Evolutionary conservation across 176 grass and related monocot genomes (phyloP).

Genomic region (Secale cereale): DNA sequence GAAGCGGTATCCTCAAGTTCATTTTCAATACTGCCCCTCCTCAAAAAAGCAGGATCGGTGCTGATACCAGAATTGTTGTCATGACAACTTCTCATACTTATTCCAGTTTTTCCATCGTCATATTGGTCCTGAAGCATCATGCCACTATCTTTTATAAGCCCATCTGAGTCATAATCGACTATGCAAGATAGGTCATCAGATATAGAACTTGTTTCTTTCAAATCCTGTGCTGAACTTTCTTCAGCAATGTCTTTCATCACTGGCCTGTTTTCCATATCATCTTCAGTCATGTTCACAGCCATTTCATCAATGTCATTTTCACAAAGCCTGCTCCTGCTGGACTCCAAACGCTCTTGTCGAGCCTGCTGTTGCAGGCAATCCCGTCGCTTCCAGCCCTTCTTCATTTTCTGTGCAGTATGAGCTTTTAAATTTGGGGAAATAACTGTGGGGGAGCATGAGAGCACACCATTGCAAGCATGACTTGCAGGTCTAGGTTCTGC

Average conservation of each 20-base stretch:
- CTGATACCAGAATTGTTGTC: constrained; percentile 50
- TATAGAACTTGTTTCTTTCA: constrained; percentile 48
- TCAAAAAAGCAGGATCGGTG: constrained; percentile 28
- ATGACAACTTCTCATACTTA: constrained; percentile 24
- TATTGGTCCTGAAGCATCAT: constrained; percentile 52
- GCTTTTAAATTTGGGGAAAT: constrained; percentile 48
- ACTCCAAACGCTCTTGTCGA: constrained; percentile 82
- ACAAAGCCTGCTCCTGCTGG: constrained; percentile 62
- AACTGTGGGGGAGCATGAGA: constrained; percentile 31
- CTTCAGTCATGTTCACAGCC: constrained; percentile 81
- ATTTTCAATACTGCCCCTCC: constrained; percentile 44
- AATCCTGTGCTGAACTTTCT: constrained; percentile 35
- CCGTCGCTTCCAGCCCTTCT: constrained; percentile 75
- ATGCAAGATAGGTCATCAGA: constrained; percentile 49
- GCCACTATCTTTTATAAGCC: constrained; percentile 45
- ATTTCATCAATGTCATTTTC: constrained; percentile 69
- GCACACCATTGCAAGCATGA: constrained; percentile 19
- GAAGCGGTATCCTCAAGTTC: constrained; percentile 58
- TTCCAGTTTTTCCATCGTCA: constrained; percentile 33
- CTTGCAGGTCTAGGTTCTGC: constrained; percentile 18
- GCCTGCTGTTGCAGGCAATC: constrained; percentile 72
- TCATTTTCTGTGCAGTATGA: constrained; percentile 54
- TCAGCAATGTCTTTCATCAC: constrained; percentile 33
- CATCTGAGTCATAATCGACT: constrained; percentile 41
- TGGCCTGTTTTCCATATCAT: constrained; percentile 49